Evolutionary conservation across 1,284 basidiomycete species (phyloP), one percentile per base, ranked within the genome.

Genomic region (Neotropicomus parvogracilis): DNA sequence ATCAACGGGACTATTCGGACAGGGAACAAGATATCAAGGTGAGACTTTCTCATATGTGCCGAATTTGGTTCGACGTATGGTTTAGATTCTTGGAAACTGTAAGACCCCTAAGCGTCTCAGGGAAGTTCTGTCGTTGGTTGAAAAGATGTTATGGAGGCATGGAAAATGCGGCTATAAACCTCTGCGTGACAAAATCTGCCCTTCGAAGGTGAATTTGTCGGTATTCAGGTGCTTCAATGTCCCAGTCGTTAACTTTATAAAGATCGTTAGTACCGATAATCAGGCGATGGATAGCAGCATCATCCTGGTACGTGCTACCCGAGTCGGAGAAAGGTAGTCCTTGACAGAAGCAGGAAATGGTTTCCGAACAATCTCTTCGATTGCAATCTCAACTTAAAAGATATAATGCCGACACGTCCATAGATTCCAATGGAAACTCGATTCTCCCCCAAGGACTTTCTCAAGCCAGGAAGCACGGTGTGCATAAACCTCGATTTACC

Each of bases 21-120:
- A 74, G 85, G 54, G 88, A 91, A 55, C 59, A 62, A 1, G 87
- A 91, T 58, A 88, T 94, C 49, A 75, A 81, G 73, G 90, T 84
- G 4, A 14, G 47, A 28, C 2, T 7, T 45, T 27, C 20, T 35
- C 12, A 10, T 29, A 11, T 21, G 0, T 35, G 39, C 1, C 7
- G n/a, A 32, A 27, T 10, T 8, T 4, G 14, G 27, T 42, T 20
- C 49, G 11, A 57, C 39, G 14, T 38, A 4, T 44, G 35, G 28
- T 34, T 6, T 37, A 77, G 81, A 62, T 62, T 28, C 66, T 73
- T 52, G 78, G 78, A 3, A 53, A 62, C 0, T 74, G 70, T 52
- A 85, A 83, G 60, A 93, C 90, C 5, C 92, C 92, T 0, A 81
- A 81, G 59, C 70, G 89, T 35, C 58, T 95, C 41, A 84, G 77